These are phyloP conservation scores for Lyophyllum shimeji DNA, from an alignment of 768 basidiomycete genomes.

Conservation along the genomic window DNA sequence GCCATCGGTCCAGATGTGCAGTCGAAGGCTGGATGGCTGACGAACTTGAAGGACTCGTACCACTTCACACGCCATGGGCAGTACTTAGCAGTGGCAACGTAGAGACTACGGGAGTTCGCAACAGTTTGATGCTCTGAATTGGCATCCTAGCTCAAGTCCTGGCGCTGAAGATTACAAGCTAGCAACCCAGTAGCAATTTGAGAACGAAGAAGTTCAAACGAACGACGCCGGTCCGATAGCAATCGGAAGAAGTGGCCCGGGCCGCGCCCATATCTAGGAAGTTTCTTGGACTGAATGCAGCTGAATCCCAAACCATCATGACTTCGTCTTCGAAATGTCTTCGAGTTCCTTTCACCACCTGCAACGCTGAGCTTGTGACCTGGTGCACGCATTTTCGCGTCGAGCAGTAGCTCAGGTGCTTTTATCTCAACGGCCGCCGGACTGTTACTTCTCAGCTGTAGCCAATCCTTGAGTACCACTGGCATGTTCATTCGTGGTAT, in stretches of 20 bases:
- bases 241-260: not conserved
- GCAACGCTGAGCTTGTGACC: not conserved
- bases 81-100: too few relatives aligned
- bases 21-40: not conserved
- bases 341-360: not conserved
- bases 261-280: not conserved
- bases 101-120: too few relatives aligned
- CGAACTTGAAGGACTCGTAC: too few relatives aligned
- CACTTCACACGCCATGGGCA: too few relatives aligned
- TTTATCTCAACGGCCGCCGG: not conserved
- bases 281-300: too few relatives aligned
- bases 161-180: too few relatives aligned
- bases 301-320: too few relatives aligned
- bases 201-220: too few relatives aligned
- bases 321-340: not conserved
- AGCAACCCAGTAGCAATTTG: too few relatives aligned
- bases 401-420: not conserved
- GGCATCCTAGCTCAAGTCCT: too few relatives aligned
- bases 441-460: not conserved
- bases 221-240: too few relatives aligned
- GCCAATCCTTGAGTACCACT: not conserved
- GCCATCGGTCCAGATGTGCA: not conserved
- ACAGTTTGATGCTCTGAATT: too few relatives aligned
- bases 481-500: not conserved
- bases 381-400: not conserved